A percentile compares a stretch with the other conserved stretches of the same genome.
Evolutionary conservation across 345 rosid species (phyloP).

Genomic region (Geranium rotundifolium): DNA sequence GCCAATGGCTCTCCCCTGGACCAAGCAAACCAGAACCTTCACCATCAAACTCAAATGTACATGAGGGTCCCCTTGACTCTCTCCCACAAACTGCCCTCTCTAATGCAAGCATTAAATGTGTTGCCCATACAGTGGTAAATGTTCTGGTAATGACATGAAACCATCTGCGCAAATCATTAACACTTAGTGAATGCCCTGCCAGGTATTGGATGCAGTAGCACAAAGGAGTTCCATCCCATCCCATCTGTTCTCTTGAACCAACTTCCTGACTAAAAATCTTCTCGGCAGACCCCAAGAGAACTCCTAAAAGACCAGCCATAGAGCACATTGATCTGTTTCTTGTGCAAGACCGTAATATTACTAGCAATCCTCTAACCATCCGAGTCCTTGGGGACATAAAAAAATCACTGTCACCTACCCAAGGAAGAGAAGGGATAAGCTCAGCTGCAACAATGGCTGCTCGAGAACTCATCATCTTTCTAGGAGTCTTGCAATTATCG

Average conservation of each 20-base stretch:
- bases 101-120: conserved; percentile 57
- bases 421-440: conserved; percentile 84
- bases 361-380: conserved; percentile 91
- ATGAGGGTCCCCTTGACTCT: conserved; percentile 90
- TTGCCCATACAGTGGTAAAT: conserved; percentile 58
- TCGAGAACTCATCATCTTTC: conserved; percentile 94
- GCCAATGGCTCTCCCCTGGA: conserved; percentile 99
- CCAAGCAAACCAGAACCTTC: conserved; percentile 99
- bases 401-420: conserved; percentile 49
- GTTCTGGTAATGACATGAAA: conserved; percentile 56
- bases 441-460: conserved; percentile 97
- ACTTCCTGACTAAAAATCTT: conserved; percentile 56
- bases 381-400: conserved; percentile 89
- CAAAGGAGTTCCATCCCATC: conserved; percentile 71
- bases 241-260: conserved; percentile 28
- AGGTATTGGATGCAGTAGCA: conserved; percentile 77
- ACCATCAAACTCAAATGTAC: conserved; percentile 96
- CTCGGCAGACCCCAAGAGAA: conserved; percentile 80
- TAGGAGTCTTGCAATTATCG: conserved; percentile 89
- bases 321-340: conserved; percentile 99
- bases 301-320: conserved; percentile 76
- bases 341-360: conserved; percentile 86
- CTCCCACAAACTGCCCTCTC: conserved; percentile 90
- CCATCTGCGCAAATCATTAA: conserved; percentile 73
- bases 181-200: conserved; percentile 87